phyloP scores from a whole-genome alignment of 345 rosid genomes.

The Laguncularia racemosa region DNA sequence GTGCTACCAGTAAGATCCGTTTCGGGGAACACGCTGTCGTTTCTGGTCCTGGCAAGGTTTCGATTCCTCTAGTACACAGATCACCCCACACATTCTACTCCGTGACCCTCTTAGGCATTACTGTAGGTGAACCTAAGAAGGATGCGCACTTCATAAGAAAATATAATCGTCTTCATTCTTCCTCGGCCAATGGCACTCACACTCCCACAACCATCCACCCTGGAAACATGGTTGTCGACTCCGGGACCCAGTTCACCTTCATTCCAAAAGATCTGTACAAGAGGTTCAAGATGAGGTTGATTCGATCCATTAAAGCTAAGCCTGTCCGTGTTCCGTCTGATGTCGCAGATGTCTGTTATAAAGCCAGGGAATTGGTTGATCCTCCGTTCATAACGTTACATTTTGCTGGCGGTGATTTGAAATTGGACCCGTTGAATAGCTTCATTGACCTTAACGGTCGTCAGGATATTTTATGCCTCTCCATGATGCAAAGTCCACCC shows the following conservation, averaged over 20 bases:
- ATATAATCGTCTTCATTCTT: too few relatives aligned
- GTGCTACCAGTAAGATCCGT: conserved; percentile 29
- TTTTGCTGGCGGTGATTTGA: conserved; percentile 37
- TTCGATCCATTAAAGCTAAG: conserved; percentile 13
- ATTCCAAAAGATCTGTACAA: conserved; percentile 26
- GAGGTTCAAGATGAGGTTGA: conserved; percentile 16
- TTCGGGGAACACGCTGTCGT: conserved; percentile 31
- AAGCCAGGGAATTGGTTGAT: conserved; percentile 11
- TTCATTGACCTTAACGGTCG: too few relatives aligned
- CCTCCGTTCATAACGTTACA: conserved; percentile 47
- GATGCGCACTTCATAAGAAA: too few relatives aligned
- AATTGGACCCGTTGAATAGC: conserved; percentile 30
- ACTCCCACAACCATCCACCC: too few relatives aligned
- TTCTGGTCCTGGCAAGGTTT: conserved; percentile 11
- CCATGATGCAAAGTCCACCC: conserved; percentile 16
- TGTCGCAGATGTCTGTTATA: conserved; percentile 11
- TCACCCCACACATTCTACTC: conserved; percentile 27
- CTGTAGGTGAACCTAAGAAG: too few relatives aligned
- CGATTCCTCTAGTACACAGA: conserved; percentile 34
- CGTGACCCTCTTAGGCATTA: conserved; percentile 45
- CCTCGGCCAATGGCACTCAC: too few relatives aligned
- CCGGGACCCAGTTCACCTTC: conserved; percentile 48
- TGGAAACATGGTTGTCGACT: conserved; percentile 42
- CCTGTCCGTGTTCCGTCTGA: conserved; percentile 22
- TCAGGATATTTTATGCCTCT: conserved; percentile 32